Evolutionary conservation across 495 filamentous ascomycete species (phyloP).

Genomic region (Schizothecium vesticola): DNA sequence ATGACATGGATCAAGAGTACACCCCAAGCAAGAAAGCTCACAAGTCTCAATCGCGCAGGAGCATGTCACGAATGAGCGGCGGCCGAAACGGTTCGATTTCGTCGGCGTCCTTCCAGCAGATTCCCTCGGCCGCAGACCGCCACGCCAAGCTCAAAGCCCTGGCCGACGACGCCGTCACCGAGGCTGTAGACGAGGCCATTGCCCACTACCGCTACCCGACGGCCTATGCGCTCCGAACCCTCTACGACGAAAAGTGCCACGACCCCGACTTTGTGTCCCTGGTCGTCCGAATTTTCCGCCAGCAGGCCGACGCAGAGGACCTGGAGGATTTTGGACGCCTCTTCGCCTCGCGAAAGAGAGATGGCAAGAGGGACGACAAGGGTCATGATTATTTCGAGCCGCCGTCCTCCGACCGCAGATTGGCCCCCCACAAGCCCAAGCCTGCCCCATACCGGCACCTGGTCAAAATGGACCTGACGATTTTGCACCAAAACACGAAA

Average conservation of each 20-base stretch:
- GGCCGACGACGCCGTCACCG: conserved; percentile 28
- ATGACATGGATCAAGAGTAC: conserved; percentile 22
- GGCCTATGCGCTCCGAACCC: conserved; percentile 48
- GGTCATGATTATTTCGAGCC: conserved; percentile 45
- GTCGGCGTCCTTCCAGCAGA: conserved; percentile 17
- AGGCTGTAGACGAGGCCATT: conserved; percentile 46
- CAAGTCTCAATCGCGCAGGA: conserved; percentile 15
- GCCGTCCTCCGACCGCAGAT: conserved; percentile 25
- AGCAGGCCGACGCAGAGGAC: conserved; percentile 40
- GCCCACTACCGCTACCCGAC: conserved; percentile 46
- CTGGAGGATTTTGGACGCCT: conserved; percentile 39
- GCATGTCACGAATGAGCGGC: conserved; percentile 21
- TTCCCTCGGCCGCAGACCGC: conserved; percentile 16
- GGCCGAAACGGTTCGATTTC: conserved; percentile 11
- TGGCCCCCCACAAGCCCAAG: conserved; percentile 34
- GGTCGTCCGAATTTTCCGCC: conserved; percentile 43
- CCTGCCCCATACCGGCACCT: conserved; percentile 39
- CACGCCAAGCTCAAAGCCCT: conserved; percentile 28
- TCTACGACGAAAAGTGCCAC: conserved; percentile 45
- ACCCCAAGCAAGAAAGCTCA: conserved; percentile 13
- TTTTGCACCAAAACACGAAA: conserved; percentile 16
- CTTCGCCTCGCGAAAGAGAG: conserved; percentile 42
- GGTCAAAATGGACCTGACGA: conserved; percentile 33
- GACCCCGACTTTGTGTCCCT: conserved; percentile 40
- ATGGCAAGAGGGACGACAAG: conserved; percentile 44